Base-by-base conservation (phyloP, 1,139 yeast species). In the Saccharomycopsis hybrid region DNA sequence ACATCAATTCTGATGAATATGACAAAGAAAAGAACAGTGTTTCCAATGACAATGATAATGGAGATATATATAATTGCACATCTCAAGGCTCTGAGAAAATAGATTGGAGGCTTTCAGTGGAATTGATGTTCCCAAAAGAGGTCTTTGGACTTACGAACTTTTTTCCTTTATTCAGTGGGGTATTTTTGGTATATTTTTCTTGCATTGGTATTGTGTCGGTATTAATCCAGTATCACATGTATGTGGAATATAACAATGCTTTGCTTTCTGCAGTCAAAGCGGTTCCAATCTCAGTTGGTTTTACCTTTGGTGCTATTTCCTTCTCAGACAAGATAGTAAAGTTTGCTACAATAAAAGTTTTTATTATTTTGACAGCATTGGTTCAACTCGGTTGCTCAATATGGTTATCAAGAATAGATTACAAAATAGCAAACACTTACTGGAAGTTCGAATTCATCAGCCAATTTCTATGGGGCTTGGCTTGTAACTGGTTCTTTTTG, bases 381-480 rank as follows among this genome's bases (percentile, higher is more conserved):
- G 3, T 27, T 33, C 5, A 8, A 33, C n/a, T 27, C n/a, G 18
- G 59, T 58, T 7, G 50, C 55, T 33, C 52, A 7, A 53, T 60
- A 11, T 58, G 67, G 60, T 28, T 53, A 36, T 57, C 65, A 5
- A 54, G 65, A 39, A 46, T 57, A 3, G 55, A 61, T 29, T 60
- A 50, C 43, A 51, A 47, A 3, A 43, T 43, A 9, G 3, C 33
- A 1, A 47, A 58, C 25, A 51, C 54, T 7, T 66, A 56, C 52
- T 66, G 69, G 68, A 60, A 57, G 41, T 64, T 52, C 51, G 56
- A 58, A 7, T 58, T 64, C 41, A 54, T 60, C 7, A 55, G 60
- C 2, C 44, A 55, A 4, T 51, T 63, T 9, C 18, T 66, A 1
- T 43, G 47, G 24, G 64, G 66, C 0, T 44, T 52, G 28, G 59